These are phyloP conservation scores for Apiospora rasikravindrae DNA, from an alignment of 2,329 filamentous ascomycete genomes.

Conservation along the genomic window DNA sequence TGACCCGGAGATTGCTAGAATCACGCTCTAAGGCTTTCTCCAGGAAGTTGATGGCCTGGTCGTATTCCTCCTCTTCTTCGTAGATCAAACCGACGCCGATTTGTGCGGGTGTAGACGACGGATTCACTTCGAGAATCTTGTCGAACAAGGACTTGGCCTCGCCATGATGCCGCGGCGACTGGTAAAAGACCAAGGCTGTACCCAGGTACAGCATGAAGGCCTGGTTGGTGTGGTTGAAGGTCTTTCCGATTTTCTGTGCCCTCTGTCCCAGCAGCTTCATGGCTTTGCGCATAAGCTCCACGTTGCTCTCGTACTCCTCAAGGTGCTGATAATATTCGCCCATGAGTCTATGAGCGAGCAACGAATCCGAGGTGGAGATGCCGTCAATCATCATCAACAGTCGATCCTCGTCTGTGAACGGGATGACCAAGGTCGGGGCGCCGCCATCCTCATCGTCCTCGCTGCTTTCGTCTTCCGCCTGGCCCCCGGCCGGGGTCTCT, in stretches of 20 bases:
- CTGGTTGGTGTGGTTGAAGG: conserved; percentile 73
- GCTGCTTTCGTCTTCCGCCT: conserved; percentile 57
- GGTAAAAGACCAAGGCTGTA: conserved; percentile 88
- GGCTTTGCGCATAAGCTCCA: conserved; percentile 80
- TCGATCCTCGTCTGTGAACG: conserved; percentile 77
- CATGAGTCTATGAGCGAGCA: conserved; percentile 83
- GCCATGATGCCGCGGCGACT: conserved; percentile 85
- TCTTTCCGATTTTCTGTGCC: conserved; percentile 69
- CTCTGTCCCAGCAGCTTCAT: conserved; percentile 65
- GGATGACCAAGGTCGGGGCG: conserved; percentile 57
- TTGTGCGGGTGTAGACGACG: conserved; percentile 77
- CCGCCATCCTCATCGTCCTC: conserved; percentile 64
- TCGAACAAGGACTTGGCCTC: conserved; percentile 90
- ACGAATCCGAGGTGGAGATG: conserved; percentile 69
- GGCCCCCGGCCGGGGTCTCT: conserved; percentile 41
- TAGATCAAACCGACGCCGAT: conserved; percentile 91
- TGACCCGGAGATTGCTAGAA: conserved; percentile 75
- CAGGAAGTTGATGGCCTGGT: conserved; percentile 81
- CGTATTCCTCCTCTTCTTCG: conserved; percentile 90
- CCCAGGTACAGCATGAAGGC: conserved; percentile 78
- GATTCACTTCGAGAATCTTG: conserved; percentile 75
- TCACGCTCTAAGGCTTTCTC: conserved; percentile 77
- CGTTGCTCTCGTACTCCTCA: conserved; percentile 83
- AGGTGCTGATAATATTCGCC: conserved; percentile 82
- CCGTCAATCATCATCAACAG: conserved; percentile 81